These are phyloP conservation scores for Lachnellula subtilissima DNA, from an alignment of 2,329 filamentous ascomycete genomes.

Conservation along the genomic window DNA sequence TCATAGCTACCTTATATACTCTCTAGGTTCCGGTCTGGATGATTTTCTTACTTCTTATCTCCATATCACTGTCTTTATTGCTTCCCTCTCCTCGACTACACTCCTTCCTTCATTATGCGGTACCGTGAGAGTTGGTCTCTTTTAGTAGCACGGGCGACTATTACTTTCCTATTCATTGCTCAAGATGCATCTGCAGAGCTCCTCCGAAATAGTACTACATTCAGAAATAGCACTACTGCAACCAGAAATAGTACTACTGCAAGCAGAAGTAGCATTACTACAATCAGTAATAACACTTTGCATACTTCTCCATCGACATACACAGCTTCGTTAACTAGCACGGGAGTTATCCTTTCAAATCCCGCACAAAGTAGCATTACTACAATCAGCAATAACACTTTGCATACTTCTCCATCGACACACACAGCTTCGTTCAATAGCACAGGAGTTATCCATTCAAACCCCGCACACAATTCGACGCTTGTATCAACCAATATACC, in stretches of 20 bases:
- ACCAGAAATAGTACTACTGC: neutral
- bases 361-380: neutral
- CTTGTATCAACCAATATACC: neutral
- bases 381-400: neutral
- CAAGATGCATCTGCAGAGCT: neutral
- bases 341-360: neutral
- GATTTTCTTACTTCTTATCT: neutral
- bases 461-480: neutral
- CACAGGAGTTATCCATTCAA: neutral
- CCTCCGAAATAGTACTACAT: neutral
- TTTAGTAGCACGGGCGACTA: neutral
- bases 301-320: neutral
- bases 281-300: neutral
- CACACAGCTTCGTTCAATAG: neutral
- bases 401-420: neutral
- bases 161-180: neutral
- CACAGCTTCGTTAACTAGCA: neutral
- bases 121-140: neutral
- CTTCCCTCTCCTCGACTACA: neutral
- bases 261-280: neutral
- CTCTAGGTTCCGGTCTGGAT: neutral
- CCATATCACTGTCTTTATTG: neutral
- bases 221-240: neutral
- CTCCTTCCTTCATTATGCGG: neutral
- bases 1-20: neutral